Evolutionary conservation across 2,329 filamentous ascomycete species (phyloP).

Genomic region (Laburnicola sp.): DNA sequence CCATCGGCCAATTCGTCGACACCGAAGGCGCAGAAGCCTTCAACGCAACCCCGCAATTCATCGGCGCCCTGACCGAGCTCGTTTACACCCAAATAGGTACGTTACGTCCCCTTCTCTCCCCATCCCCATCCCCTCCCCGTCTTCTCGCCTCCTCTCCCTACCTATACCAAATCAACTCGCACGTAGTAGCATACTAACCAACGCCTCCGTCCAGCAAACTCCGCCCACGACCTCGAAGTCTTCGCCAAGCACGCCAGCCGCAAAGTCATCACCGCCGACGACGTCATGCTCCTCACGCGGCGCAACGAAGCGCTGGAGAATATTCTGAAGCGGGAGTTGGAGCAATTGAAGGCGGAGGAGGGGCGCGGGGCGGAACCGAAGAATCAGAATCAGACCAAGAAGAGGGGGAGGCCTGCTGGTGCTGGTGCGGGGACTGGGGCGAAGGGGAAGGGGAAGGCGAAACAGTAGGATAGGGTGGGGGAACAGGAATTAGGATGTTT

Average conservation of each 20-base stretch:
- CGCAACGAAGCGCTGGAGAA: conserved; percentile 83
- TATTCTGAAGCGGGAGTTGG: conserved; percentile 71
- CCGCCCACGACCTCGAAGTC: conserved; percentile 63
- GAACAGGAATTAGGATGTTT: neutral
- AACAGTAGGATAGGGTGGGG: conserved; percentile 1
- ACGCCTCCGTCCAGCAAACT: conserved; percentile 28
- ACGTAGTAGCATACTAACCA: neutral
- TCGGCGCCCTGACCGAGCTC: conserved; percentile 74
- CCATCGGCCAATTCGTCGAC: conserved; percentile 69
- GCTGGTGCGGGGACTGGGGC: conserved; percentile 16
- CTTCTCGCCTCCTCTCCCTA: conserved; percentile 17
- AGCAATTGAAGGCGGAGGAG: conserved; percentile 48
- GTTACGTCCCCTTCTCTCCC: conserved; percentile 16
- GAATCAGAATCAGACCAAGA: conserved; percentile 21
- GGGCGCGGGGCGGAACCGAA: conserved; percentile 21
- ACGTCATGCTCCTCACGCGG: conserved; percentile 83
- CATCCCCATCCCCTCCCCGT: conserved; percentile 19
- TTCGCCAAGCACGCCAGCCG: conserved; percentile 73
- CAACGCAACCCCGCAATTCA: conserved; percentile 91
- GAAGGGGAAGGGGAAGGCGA: conserved; percentile 28
- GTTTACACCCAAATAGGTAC: conserved; percentile 85
- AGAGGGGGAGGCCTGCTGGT: conserved; percentile 25
- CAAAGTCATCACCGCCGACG: conserved; percentile 77
- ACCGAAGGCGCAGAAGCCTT: conserved; percentile 74
- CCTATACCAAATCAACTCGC: neutral